Evolutionary conservation across 2,329 filamentous ascomycete genomes (phyloP).

Genomic region (Ophiostoma piceae): DNA sequence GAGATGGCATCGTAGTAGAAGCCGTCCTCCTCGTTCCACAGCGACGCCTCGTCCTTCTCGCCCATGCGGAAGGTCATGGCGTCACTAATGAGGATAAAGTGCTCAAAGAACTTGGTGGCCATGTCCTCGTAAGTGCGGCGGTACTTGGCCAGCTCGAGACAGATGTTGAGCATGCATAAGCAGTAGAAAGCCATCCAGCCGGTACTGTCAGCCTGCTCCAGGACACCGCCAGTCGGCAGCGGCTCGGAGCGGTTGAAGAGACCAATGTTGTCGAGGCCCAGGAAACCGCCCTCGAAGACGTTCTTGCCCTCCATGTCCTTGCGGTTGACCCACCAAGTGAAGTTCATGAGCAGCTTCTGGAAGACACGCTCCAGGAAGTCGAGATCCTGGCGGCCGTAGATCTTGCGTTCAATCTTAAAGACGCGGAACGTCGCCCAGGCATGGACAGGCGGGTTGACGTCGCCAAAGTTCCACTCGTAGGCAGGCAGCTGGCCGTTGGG

Average conservation of each 20-base stretch:
- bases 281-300: conserved; percentile 92
- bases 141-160: conserved; percentile 90
- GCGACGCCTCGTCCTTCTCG: conserved; percentile 66
- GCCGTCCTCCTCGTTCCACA: conserved; percentile 95
- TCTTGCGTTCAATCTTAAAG: conserved; percentile 97
- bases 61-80: conserved; percentile 83
- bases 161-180: conserved; percentile 93
- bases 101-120: conserved; percentile 97
- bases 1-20: conserved; percentile 99
- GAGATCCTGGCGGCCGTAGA: conserved; percentile 89
- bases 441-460: conserved; percentile 94
- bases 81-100: conserved; percentile 96
- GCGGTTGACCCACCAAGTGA: conserved; percentile 99
- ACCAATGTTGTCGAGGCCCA: conserved; percentile 94
- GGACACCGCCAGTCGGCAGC: conserved; percentile 82
- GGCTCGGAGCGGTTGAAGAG: conserved; percentile 96
- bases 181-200: conserved; percentile 99
- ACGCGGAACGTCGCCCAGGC: conserved; percentile 93
- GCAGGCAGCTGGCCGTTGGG: conserved; percentile 92
- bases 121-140: conserved; percentile 93
- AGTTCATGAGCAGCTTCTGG: conserved; percentile 91
- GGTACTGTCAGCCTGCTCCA: conserved; percentile 95
- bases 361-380: conserved; percentile 96
- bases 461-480: conserved; percentile 94
- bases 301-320: conserved; percentile 95